Percentiles rank a stretch among this genome's conserved stretches.
Conservation (phyloP, 331 rosid genomes). For the Dryas integrifolia region DNA sequence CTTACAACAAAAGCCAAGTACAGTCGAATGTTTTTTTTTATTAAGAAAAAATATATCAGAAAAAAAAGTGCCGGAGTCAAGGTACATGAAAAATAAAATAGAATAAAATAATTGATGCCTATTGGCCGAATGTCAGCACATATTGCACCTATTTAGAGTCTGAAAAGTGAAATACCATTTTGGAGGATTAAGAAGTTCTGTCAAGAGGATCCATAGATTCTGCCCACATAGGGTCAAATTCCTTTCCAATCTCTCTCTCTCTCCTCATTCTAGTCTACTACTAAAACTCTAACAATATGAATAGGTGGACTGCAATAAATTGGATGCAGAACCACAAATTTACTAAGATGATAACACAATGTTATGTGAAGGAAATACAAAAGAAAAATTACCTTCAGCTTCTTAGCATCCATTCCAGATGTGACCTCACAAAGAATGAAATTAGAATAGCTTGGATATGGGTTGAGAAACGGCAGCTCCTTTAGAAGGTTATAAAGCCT, state of each 20-base stretch:
- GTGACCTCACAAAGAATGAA: conserved; percentile 92
- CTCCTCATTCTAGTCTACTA: neutral
- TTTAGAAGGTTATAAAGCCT: conserved; percentile 69
- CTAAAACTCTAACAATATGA: neutral
- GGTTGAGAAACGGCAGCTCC: conserved; percentile 68
- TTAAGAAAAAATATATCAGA: too few species aligned
- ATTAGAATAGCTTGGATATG: conserved; percentile 88
- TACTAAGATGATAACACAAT: neutral
- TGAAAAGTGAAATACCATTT: too few species aligned
- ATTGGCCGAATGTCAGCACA: too few species aligned
- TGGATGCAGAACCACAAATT: neutral
- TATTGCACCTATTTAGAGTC: too few species aligned
- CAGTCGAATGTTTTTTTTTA: too few species aligned
- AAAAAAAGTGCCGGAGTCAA: too few species aligned
- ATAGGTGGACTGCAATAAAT: neutral
- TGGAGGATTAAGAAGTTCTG: too few species aligned
- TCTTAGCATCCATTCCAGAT: conserved; percentile 82
- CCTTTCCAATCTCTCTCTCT: neutral
- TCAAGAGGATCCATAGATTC: too few species aligned
- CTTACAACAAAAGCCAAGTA: too few species aligned
- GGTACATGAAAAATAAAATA: too few species aligned
- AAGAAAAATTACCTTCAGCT: conserved; percentile 58
- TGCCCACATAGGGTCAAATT: neutral
- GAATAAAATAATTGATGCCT: too few species aligned
- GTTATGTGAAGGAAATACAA: neutral